phyloP scores from a whole-genome alignment of 129 eudicot species.

The Flaveria linearis region DNA sequence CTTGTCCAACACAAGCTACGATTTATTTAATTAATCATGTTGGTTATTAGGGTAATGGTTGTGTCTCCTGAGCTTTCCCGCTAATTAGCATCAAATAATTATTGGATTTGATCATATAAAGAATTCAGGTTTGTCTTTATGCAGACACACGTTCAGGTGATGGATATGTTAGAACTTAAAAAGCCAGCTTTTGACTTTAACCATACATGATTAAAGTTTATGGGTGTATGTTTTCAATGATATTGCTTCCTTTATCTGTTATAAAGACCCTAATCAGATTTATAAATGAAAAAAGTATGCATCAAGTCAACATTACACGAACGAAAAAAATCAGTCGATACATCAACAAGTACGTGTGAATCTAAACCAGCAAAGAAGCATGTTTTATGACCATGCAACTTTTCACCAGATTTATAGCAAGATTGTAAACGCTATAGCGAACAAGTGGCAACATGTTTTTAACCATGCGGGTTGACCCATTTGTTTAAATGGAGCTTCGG shows the following conservation, averaged over 20 bases:
- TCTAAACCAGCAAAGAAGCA: conserved; percentile 37
- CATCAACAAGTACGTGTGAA: conserved; percentile 31
- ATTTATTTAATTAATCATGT: no score
- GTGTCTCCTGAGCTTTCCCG: no score
- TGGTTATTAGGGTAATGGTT: no score
- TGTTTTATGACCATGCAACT: conserved; percentile 25
- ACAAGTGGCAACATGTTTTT: conserved; percentile 9
- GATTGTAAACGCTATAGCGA: background rate
- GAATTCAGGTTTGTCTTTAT: background rate
- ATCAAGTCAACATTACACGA: conserved; percentile 17
- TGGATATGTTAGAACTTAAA: background rate
- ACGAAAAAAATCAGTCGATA: background rate
- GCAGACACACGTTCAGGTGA: background rate
- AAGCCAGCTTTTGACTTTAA: background rate
- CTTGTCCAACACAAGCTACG: no score
- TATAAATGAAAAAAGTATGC: conserved; percentile 4
- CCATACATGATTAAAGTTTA: background rate
- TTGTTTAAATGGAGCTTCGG: no score
- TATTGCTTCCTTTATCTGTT: conserved; percentile 1
- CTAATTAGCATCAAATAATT: no score
- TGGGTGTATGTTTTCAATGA: background rate
- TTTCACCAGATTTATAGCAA: conserved; percentile 19
- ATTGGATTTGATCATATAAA: background rate
- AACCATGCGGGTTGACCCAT: no score
- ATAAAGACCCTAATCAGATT: background rate